Evolutionary conservation across 495 filamentous ascomycete genomes (phyloP).

Genomic region (Neurospora intermedia): DNA sequence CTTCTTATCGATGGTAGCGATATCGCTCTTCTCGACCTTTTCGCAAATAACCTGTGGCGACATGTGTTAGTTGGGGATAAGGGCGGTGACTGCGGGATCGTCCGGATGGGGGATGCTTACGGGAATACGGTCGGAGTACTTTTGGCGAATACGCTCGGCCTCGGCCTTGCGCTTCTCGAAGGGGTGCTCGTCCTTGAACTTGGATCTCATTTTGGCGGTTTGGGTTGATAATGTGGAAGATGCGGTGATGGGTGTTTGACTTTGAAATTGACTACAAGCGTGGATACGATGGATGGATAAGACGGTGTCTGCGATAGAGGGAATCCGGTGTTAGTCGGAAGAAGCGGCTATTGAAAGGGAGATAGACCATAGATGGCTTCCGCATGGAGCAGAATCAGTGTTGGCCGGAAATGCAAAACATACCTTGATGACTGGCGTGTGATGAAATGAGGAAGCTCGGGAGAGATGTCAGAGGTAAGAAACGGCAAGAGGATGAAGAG

Average conservation of each 20-base stretch:
- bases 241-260: background rate
- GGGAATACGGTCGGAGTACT: conserved; percentile 96
- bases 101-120: conserved; percentile 46
- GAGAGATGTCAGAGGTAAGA: background rate
- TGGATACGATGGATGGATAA: conserved; percentile 1
- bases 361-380: background rate
- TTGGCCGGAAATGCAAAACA: background rate
- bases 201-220: conserved; percentile 70
- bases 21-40: conserved; percentile 98
- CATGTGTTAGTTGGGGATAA: conserved; percentile 9
- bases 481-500: background rate
- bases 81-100: conserved; percentile 7
- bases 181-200: conserved; percentile 99
- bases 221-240: conserved; percentile 4
- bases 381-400: background rate
- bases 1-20: conserved; percentile 99
- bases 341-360: background rate
- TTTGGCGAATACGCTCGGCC: conserved; percentile 97
- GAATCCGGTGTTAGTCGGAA: background rate
- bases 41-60: conserved; percentile 85
- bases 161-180: conserved; percentile 99
- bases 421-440: background rate
- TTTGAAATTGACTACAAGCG: background rate
- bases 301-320: background rate
- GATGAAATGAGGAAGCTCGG: background rate